Evolutionary conservation across 2,329 filamentous ascomycete genomes (phyloP), one percentile per base, ranked within the genome.

Genomic region (Alternaria ventricosa): DNA sequence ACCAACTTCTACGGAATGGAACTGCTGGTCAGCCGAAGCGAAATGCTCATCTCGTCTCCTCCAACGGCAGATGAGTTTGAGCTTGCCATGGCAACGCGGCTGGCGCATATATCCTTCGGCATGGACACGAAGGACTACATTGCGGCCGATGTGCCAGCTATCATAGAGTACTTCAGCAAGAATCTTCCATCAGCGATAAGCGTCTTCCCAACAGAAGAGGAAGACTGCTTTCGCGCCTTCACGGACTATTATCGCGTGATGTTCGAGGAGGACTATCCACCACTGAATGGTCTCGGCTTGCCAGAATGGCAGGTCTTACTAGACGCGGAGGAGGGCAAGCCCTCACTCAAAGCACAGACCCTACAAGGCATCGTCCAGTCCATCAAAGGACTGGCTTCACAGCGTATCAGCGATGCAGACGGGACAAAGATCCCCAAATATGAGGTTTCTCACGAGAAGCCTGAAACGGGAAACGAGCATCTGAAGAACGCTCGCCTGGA

Each of bases 1-100:
- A 63, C 60, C n/a, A 58, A 64, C 22, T 36, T 33, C 18, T 65
- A 46, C 18, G 54, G 49, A n/a, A 27, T 53, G 6, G 41, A 55
- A 15, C 15, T 44, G 10, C 20, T 55, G 6, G 33, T 55, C 10
- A 44, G 53, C 7, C 23, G 36, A 22, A 11, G 4, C 1, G 44
- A 36, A 8, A 30, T 57, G 43, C 15, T 11, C 33, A 44, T 55
- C 20, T 55, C n/a, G 3, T 27, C 33, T 8, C 23, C 53, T 11
- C 22, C n/a, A 6, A 44, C 36, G 3, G 41, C 6, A 28, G 33
- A 15, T 6, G n/a, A 44, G 15, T 44, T 55, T 3, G 53, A 55
- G 53, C 11, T 55, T 12, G 36, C 33, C 9, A 55, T 55, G 36
- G 53, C n/a, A 1, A 55, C 36, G 20, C n/a, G 36, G 4, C 33